Conservation (phyloP, 441 rosid species). For the Codiaeum variegatum region DNA sequence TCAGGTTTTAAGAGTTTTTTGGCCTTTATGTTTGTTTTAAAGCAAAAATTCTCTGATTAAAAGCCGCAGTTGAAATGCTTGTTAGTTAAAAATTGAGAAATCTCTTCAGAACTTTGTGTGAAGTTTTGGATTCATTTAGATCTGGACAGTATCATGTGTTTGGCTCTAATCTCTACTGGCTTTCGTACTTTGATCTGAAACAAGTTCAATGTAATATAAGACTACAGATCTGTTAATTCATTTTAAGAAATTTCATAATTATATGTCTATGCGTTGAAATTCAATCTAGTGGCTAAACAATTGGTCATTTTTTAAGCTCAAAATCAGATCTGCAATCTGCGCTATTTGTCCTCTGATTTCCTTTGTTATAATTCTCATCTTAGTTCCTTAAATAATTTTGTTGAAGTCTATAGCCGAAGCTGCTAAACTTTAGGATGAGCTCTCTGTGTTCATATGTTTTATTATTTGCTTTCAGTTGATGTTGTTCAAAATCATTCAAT, state of each 20-base stretch:
- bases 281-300: background rate
- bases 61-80: background rate
- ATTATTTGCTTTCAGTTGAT: background rate
- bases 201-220: background rate
- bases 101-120: background rate
- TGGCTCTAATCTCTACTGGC: background rate
- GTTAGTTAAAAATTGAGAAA: background rate
- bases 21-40: background rate
- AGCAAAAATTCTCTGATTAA: background rate
- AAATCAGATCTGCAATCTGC: background rate
- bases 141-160: background rate
- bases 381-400: background rate
- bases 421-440: background rate
- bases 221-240: background rate
- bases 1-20: background rate
- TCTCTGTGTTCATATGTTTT: background rate
- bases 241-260: background rate
- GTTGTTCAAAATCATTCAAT: background rate
- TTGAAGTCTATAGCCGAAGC: background rate
- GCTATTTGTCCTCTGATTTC: background rate
- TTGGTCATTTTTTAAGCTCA: background rate
- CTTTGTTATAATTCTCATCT: no score
- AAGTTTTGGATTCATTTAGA: background rate
- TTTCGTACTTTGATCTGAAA: background rate
- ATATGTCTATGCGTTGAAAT: background rate